Evolutionary conservation across 2,329 filamentous ascomycete species (phyloP).

Genomic region (Exophiala mesophila): DNA sequence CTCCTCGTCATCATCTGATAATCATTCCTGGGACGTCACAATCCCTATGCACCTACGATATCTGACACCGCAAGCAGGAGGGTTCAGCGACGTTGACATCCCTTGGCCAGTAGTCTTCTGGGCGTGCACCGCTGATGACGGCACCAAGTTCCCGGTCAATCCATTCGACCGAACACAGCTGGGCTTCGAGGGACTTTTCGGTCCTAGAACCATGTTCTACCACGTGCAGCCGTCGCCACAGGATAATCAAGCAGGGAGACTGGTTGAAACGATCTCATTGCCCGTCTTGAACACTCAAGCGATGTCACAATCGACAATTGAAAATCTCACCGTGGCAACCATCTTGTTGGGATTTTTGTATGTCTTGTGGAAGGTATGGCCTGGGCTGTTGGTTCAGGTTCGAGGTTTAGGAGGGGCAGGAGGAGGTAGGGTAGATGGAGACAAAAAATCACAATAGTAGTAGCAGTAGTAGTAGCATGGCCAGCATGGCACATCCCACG

Average conservation of each 20-base stretch:
- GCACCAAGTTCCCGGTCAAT: conserved; percentile 63
- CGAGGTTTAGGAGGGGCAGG: too few species aligned
- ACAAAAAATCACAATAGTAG: too few species aligned
- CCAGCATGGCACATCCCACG: too few species aligned
- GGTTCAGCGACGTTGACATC: conserved; percentile 49
- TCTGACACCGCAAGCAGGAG: conserved; percentile 50
- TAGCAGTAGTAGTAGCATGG: too few species aligned
- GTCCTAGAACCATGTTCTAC: conserved; percentile 73
- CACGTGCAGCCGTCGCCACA: conserved; percentile 57
- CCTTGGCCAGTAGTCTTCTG: conserved; percentile 86
- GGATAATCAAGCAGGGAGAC: conserved; percentile 20
- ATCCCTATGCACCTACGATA: conserved; percentile 86
- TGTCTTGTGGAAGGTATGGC: conserved; percentile 57
- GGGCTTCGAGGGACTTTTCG: conserved; percentile 82
- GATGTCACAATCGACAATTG: conserved; percentile 45
- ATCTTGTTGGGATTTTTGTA: conserved; percentile 64
- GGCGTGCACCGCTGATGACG: conserved; percentile 64
- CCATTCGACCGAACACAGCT: conserved; percentile 81
- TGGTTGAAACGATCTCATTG: conserved; percentile 56
- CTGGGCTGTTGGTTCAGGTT: conserved; percentile 28
- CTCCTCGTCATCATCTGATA: conserved; percentile 1
- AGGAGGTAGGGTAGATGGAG: too few species aligned
- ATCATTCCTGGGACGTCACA: conserved; percentile 33
- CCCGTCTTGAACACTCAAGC: conserved; percentile 60
- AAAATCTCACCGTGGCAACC: conserved; percentile 53